These are phyloP conservation scores for Vitrella brassicaformis DNA, from an alignment of 73 alveolate genomes.

Conservation along the genomic window DNA sequence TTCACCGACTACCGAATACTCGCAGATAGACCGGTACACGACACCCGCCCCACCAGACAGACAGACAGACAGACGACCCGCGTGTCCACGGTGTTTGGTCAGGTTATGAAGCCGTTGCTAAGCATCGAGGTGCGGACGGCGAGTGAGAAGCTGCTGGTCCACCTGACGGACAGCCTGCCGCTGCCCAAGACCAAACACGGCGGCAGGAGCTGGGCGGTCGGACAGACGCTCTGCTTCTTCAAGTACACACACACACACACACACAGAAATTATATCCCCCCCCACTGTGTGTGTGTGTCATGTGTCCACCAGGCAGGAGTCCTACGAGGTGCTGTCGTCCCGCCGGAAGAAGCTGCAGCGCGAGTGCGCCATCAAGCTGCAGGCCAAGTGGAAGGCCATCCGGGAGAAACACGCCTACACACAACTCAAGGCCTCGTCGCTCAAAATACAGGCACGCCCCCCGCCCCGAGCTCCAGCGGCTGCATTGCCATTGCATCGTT, in stretches of 20 bases:
- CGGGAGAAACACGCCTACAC: no score
- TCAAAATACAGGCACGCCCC: no score
- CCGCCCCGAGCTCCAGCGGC: no score
- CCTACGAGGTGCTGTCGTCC: constrained; percentile 6
- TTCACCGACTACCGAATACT: neutral
- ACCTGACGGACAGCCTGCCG: neutral
- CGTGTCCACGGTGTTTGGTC: neutral
- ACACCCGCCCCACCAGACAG: neutral
- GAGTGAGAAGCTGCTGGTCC: constrained; percentile 1
- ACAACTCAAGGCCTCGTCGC: no score
- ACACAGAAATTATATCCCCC: no score
- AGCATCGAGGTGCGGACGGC: constrained; percentile 1
- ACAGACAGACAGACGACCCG: constrained; percentile 1
- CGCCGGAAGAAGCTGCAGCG: neutral
- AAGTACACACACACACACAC: no score
- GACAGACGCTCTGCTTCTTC: constrained; percentile 9
- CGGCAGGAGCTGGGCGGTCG: constrained; percentile 9
- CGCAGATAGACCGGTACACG: neutral
- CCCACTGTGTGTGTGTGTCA: no score
- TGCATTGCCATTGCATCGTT: no score
- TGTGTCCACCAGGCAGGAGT: no score
- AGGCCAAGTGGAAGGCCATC: neutral
- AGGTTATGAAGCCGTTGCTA: constrained; percentile 2
- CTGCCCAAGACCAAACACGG: neutral
- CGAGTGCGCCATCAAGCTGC: constrained; percentile 1